phyloP scores from a whole-genome alignment of 73 alveolate species.

The Paramecium bursaria region DNA sequence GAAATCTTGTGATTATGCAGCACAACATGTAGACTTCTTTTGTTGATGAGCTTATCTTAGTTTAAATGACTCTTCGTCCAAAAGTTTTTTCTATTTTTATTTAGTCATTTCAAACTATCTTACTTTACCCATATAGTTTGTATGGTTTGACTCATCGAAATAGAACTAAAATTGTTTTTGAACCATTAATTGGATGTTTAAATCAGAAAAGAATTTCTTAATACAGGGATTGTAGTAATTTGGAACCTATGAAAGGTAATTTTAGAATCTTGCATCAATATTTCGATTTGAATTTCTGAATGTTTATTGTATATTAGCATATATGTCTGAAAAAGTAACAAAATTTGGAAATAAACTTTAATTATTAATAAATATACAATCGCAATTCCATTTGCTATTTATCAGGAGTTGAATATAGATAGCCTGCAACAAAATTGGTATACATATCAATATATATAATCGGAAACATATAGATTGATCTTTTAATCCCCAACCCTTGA shows the following conservation, averaged over 20 bases:
- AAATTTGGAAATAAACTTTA: conserved; percentile 48
- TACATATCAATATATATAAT: not conserved
- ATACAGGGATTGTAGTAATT: conserved; percentile 53
- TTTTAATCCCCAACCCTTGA: not conserved
- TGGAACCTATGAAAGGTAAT: conserved; percentile 5
- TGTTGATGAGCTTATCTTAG: conserved; percentile 5
- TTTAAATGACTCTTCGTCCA: conserved; percentile 34
- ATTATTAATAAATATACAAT: not conserved
- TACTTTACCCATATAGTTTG: conserved; percentile 6
- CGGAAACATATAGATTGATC: conserved; percentile 6
- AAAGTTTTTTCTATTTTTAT: not conserved
- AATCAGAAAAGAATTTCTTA: conserved; percentile 1
- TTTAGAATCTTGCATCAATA: not conserved
- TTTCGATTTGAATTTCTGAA: not conserved
- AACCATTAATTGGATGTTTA: not conserved
- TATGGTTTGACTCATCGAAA: not conserved
- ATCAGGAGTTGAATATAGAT: not conserved
- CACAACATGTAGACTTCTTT: conserved; percentile 19
- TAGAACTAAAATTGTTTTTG: not conserved
- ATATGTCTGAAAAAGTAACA: not conserved
- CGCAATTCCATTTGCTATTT: not conserved
- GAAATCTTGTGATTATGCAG: conserved; percentile 37
- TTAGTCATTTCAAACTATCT: not conserved
- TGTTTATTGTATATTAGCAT: not conserved
- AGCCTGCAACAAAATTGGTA: too few relatives aligned